Evolutionary conservation across 306 rosid genomes (phyloP).

Genomic region (Cicer yamashitae): DNA sequence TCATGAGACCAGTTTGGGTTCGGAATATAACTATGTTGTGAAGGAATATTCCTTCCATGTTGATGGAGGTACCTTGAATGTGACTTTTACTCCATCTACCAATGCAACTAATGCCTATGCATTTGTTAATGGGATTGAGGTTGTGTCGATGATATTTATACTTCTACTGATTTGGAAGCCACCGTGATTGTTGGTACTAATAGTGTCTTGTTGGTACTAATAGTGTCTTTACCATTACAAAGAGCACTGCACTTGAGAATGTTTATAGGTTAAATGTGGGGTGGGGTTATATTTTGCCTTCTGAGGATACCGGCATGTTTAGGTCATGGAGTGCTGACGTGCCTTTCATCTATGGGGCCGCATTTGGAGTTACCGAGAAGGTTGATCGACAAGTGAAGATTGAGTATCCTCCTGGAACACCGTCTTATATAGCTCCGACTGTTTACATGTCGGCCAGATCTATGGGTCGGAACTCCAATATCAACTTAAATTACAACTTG

Average conservation of each 20-base stretch:
- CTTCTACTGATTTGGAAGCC: conserved; percentile 42
- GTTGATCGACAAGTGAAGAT: conserved; percentile 58
- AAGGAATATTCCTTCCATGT: conserved; percentile 73
- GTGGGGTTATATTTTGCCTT: conserved; percentile 76
- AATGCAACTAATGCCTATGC: conserved; percentile 64
- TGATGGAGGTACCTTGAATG: conserved; percentile 60
- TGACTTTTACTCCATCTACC: conserved; percentile 73
- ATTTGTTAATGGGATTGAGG: conserved; percentile 92
- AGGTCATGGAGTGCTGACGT: conserved; percentile 83
- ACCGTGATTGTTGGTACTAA: no score
- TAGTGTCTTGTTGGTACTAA: conserved; percentile 63
- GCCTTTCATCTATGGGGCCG: conserved; percentile 65
- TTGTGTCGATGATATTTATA: conserved; percentile 81
- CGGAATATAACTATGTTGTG: conserved; percentile 60
- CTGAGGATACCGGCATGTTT: conserved; percentile 76
- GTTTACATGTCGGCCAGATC: conserved; percentile 81
- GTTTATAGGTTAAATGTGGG: conserved; percentile 83
- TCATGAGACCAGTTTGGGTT: conserved; percentile 61
- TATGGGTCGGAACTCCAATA: conserved; percentile 64
- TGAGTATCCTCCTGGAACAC: conserved; percentile 51
- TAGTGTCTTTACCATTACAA: conserved; percentile 49
- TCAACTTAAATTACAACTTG: conserved; percentile 76
- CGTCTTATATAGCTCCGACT: conserved; percentile 65
- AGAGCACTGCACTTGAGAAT: conserved; percentile 73
- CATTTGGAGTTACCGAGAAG: conserved; percentile 59